Percentiles rank a stretch among this genome's conserved stretches.
Evolutionary conservation across 192 early-diverging fungal genomes (phyloP).

Genomic region (Paraglomus brasilianum): DNA sequence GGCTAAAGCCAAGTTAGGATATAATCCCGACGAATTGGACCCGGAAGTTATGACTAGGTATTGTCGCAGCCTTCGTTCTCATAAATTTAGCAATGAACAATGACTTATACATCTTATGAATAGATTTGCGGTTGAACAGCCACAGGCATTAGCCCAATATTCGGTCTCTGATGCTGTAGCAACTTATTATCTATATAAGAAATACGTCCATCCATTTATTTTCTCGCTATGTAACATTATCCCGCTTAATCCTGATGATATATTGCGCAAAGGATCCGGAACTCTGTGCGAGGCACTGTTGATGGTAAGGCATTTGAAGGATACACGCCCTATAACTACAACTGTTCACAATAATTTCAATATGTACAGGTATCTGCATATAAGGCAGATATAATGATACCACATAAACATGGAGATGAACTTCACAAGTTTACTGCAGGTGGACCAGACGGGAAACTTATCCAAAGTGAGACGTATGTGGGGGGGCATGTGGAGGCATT

Average conservation of each 20-base stretch:
- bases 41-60: constrained; percentile 97
- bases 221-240: constrained; percentile 99
- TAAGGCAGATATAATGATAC: constrained; percentile 88
- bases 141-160: constrained; percentile 94
- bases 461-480: constrained; percentile 96
- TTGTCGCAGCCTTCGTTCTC: not conserved
- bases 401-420: constrained; percentile 91
- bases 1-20: constrained; percentile 92
- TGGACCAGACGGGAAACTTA: constrained; percentile 70
- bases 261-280: constrained; percentile 92
- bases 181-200: constrained; percentile 99
- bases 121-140: constrained; percentile 85
- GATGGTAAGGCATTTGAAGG: constrained; percentile 66
- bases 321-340: not conserved
- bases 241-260: constrained; percentile 95
- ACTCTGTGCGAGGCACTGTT: constrained; percentile 94
- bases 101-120: not conserved
- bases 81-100: not conserved
- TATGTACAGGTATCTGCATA: constrained; percentile 76
- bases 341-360: not conserved
- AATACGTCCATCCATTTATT: constrained; percentile 98
- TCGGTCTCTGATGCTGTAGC: constrained; percentile 99
- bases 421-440: constrained; percentile 62
- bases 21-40: constrained; percentile 97
- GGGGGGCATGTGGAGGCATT: constrained; percentile 99